Conservation (phyloP, 768 basidiomycete genomes). For the Suillus fuscotomentosus region DNA sequence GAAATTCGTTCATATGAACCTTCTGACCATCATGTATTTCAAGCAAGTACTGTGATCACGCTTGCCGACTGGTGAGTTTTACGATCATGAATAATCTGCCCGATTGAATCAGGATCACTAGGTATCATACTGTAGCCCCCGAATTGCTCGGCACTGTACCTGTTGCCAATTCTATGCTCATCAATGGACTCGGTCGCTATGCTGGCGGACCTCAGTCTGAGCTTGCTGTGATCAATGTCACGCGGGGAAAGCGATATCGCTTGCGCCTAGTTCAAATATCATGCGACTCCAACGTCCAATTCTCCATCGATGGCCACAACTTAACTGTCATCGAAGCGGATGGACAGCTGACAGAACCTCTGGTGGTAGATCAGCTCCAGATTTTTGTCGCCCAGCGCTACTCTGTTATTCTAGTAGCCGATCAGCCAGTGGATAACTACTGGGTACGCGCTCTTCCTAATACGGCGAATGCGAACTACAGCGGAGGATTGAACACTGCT, state of each 20-base stretch:
- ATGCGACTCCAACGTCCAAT: constrained; percentile 41
- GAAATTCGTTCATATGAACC: not conserved
- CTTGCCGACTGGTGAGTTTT: constrained; percentile 35
- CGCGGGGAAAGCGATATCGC: constrained; percentile 33
- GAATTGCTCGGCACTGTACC: constrained; percentile 17
- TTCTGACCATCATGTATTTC: not conserved
- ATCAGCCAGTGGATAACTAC: constrained; percentile 36
- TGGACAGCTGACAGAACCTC: constrained; percentile 36
- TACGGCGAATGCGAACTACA: constrained; percentile 19
- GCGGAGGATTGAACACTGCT: constrained; percentile 49
- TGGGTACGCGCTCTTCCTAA: constrained; percentile 48
- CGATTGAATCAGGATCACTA: constrained; percentile 1
- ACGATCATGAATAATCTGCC: not conserved
- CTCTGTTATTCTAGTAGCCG: constrained; percentile 30
- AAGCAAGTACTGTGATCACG: constrained; percentile 42
- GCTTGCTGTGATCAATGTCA: constrained; percentile 35
- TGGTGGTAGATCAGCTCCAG: constrained; percentile 38
- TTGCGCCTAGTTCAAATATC: constrained; percentile 37
- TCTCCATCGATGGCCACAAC: constrained; percentile 44
- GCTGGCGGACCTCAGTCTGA: constrained; percentile 29
- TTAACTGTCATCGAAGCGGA: constrained; percentile 49
- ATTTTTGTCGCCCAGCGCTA: constrained; percentile 36
- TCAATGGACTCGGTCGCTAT: constrained; percentile 24
- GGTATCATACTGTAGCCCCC: constrained; percentile 19
- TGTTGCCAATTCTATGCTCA: constrained; percentile 29